Base-by-base conservation (phyloP, 345 rosid genomes). In the Balakata baccata region DNA sequence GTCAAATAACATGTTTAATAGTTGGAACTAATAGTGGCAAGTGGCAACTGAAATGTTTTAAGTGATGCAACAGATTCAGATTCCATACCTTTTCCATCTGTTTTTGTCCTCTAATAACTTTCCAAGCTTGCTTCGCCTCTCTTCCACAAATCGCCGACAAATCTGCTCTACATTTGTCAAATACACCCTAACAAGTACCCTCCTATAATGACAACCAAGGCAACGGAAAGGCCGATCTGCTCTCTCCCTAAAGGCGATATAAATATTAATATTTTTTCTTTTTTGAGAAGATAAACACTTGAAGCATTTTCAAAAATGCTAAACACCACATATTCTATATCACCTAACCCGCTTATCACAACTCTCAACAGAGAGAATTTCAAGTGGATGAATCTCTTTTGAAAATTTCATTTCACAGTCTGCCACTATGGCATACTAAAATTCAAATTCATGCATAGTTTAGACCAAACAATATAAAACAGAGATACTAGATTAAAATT, bases 151-250 rank as follows among this genome's bases (percentile, higher is more conserved):
- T 68, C 89, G 90, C 79, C 88, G 86, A 80, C 91, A 94, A 68
- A 84, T 90, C 80, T 86, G 88, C 86, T 94, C 98, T 77, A 92
- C 96, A 82, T 94, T 87, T 79, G 86, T 83, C 89, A 90, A 77
- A 80, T 92, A 92, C 52, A 94, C 98, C 78, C 97, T 85, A 80
- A 90, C 89, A 84, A 94, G 97, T 82, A 92, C 98, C 82, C 91
- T 87, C 84, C 97, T 87, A 81, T 92, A 94, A 66, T 77, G 84
- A 83, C 87, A 80, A 79, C 83, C 87, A 75, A 94, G 98, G 89
- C 98, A 94, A 72, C 97, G 96, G 64, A 94, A 89, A 68, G 97
- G 98, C 51, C 89, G 86, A 66, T 94, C 98, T 74, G 92, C 86
- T 81, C 84, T 92, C 86, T 90, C 98, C 86, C 98, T 94, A 71